These are phyloP conservation scores for Lineolata rhizophorae DNA, from an alignment of 495 filamentous ascomycete genomes.

Conservation along the genomic window DNA sequence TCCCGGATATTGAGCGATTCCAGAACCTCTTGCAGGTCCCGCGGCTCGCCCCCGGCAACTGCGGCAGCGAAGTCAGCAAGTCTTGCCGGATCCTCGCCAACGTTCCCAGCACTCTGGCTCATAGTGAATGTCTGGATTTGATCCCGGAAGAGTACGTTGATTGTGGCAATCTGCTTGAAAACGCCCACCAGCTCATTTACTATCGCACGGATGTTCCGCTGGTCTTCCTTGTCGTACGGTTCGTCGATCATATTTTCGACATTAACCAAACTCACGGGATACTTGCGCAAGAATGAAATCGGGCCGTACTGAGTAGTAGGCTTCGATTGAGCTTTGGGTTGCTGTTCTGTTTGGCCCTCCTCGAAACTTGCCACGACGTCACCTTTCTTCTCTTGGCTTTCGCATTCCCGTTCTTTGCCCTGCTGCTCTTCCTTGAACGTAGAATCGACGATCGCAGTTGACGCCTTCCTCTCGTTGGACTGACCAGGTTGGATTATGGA, in stretches of 20 bases:
- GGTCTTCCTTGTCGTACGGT: conserved; percentile 69
- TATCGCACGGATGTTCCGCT: conserved; percentile 66
- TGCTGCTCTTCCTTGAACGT: conserved; percentile 16
- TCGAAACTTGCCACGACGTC: conserved; percentile 97
- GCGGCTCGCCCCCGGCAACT: conserved; percentile 70
- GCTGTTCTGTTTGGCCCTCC: conserved; percentile 32
- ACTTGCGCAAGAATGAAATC: conserved; percentile 76
- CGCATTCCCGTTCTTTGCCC: conserved; percentile 32
- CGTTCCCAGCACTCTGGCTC: conserved; percentile 80
- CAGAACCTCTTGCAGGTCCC: conserved; percentile 87
- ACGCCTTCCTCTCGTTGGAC: conserved; percentile 14
- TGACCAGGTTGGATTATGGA: conserved; percentile 44
- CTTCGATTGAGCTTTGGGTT: conserved; percentile 20
- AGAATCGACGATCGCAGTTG: conserved; percentile 12
- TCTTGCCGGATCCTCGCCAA: conserved; percentile 83
- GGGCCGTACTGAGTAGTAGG: conserved; percentile 50
- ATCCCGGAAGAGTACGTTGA: conserved; percentile 91
- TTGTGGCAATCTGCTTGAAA: conserved; percentile 82
- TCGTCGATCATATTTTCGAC: conserved; percentile 83
- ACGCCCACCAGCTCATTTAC: conserved; percentile 96
- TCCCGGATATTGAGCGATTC: conserved; percentile 74
- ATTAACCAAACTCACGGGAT: conserved; percentile 77
- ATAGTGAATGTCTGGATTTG: conserved; percentile 95
- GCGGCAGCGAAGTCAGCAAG: conserved; percentile 94
- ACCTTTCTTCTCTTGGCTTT: conserved; percentile 51